phyloP scores from a whole-genome alignment of 2,329 filamentous ascomycete species.

The Dothistroma septosporum region DNA sequence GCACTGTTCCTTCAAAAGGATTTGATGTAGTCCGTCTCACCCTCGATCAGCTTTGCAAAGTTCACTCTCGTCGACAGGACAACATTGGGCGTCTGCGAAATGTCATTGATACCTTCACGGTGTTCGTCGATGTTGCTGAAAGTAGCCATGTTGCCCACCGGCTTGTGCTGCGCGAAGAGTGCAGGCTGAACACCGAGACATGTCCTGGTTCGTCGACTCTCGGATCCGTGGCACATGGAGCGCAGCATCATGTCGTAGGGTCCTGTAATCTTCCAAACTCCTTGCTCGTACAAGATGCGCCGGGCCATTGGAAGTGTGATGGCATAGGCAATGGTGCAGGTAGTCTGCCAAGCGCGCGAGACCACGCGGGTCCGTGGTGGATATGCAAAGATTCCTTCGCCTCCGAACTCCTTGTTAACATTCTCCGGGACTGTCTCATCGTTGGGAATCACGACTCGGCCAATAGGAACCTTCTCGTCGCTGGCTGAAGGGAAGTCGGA shows the following conservation, averaged over 20 bases:
- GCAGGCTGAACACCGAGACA: slow-evolving; percentile 42
- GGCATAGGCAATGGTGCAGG: slow-evolving; percentile 44
- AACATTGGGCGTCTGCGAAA: neutral
- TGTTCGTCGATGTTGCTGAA: neutral
- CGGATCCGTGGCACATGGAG: slow-evolving; percentile 24
- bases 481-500: slow-evolving; percentile 20
- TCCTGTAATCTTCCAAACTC: slow-evolving; percentile 38
- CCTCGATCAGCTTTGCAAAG: slow-evolving; percentile 36
- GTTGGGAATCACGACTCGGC: slow-evolving; percentile 21
- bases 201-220: slow-evolving; percentile 31
- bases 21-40: slow-evolving; percentile 28
- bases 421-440: slow-evolving; percentile 23
- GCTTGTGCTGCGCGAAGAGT: slow-evolving; percentile 45
- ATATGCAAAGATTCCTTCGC: slow-evolving; percentile 13
- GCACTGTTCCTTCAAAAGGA: neutral
- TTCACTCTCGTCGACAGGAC: slow-evolving; percentile 36
- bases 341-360: slow-evolving; percentile 38
- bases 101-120: neutral
- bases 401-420: slow-evolving; percentile 21
- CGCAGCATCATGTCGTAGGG: slow-evolving; percentile 34
- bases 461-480: slow-evolving; percentile 17
- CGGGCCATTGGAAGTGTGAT: slow-evolving; percentile 43
- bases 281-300: slow-evolving; percentile 42
- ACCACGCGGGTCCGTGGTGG: slow-evolving; percentile 41
- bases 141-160: slow-evolving; percentile 33